phyloP scores from a whole-genome alignment of 345 rosid species.

The Raphanus sativus region DNA sequence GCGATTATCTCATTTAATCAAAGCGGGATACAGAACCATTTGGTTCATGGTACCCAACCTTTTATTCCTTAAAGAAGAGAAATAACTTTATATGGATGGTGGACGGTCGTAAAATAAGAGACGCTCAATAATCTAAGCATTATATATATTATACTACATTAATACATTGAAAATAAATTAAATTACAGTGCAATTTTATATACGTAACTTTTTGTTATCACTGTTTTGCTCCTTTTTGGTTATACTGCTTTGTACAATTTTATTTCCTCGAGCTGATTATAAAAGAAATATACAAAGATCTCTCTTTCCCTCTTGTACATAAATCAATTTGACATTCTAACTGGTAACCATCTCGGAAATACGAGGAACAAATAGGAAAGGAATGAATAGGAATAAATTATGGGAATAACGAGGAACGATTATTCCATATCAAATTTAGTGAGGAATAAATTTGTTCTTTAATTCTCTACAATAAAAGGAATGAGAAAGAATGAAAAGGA shows the following conservation, averaged over 20 bases:
- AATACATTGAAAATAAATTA: conserved; percentile 21
- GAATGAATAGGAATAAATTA: too few relatives aligned
- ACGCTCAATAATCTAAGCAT: conserved; percentile 10
- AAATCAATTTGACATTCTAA: not conserved
- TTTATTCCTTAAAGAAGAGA: conserved; percentile 48
- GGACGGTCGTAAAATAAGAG: conserved; percentile 21
- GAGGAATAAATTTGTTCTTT: too few relatives aligned
- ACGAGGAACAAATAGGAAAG: too few relatives aligned
- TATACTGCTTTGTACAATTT: not conserved
- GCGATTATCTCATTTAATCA: conserved; percentile 70
- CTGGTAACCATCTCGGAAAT: too few relatives aligned
- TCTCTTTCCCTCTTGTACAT: not conserved
- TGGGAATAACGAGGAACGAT: too few relatives aligned
- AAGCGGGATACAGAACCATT: conserved; percentile 57
- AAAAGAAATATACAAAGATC: not conserved
- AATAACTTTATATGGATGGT: not conserved
- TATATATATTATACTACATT: not conserved
- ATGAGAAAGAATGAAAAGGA: too few relatives aligned
- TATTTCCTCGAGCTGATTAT: not conserved
- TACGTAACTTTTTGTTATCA: not conserved
- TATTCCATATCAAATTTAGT: too few relatives aligned
- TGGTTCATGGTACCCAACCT: conserved; percentile 63
- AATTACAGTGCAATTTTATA: conserved; percentile 6
- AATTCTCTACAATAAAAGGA: too few relatives aligned
- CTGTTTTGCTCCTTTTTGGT: not conserved